Evolutionary conservation across 2,329 filamentous ascomycete species (phyloP).

Genomic region (Ophiostoma perfectum): DNA sequence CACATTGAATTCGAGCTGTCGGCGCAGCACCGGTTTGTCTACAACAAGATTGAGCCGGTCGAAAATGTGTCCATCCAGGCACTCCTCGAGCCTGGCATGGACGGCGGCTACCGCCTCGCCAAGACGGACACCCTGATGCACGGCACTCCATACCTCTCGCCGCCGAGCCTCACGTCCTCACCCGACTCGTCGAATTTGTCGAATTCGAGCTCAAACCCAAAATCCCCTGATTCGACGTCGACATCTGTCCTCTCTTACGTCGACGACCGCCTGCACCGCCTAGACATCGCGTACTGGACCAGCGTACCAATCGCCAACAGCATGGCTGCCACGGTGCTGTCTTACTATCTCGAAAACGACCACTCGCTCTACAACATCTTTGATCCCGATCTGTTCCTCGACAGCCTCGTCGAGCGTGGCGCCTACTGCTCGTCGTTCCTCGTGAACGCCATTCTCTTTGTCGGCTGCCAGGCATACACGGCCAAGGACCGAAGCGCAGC

Average conservation of each 20-base stretch:
- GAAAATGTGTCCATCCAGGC: neutral
- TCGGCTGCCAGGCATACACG: neutral
- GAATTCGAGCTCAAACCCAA: neutral
- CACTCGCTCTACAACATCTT: neutral
- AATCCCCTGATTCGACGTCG: neutral
- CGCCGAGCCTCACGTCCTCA: neutral
- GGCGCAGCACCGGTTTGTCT: neutral
- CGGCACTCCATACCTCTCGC: neutral
- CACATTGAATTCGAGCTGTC: neutral
- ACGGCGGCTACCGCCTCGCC: neutral
- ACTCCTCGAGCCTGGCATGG: neutral
- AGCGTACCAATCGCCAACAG: constrained; percentile 21
- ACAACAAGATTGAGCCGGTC: neutral
- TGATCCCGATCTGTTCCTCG: neutral
- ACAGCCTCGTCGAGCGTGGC: neutral
- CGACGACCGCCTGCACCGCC: constrained; percentile 10
- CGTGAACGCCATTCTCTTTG: neutral
- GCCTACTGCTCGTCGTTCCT: constrained; percentile 1
- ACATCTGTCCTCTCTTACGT: neutral
- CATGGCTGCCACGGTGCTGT: constrained; percentile 23
- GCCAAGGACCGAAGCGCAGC: neutral
- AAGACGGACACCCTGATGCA: neutral
- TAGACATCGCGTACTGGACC: constrained; percentile 23
- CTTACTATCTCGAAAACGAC: constrained; percentile 24
- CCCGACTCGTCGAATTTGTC: neutral